Evolutionary conservation across 2,329 filamentous ascomycete species (phyloP), one percentile per base, ranked within the genome.

Genomic region (Pseudogymnoascus sp.): DNA sequence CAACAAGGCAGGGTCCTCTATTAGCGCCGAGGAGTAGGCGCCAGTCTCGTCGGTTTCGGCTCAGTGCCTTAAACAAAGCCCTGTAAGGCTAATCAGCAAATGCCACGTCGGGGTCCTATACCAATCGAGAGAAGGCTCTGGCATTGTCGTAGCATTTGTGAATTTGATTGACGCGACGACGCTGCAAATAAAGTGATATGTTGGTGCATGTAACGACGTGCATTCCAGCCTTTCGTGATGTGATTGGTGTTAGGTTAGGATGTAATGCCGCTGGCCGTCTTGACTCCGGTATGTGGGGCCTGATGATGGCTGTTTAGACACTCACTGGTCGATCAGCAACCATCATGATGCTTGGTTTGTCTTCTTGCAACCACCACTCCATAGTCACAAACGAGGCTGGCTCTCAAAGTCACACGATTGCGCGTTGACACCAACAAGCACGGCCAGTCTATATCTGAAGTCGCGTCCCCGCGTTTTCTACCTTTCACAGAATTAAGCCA

Each of bases 1-100:
- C 50, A 56, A 56, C 50, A 34, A 56, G 16, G 28, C 28, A 34
- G 50, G 50, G 28, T 8, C 28, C 50, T 34, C 12, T 36, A 56
- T 56, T 56, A 36, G 50, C 28, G 50, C 50, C n/a, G n/a, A 25
- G 14, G 28, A 34, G 50, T 21, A 56, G 28, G 10, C 10, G 28
- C 28, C 28, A 34, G 16, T 28, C 50, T 56, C 12, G 16, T 56
- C 11, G n/a, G 28, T 34, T 34, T 36, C 11, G 6, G 16, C 50
- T 5, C 50, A 21, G 28, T 34, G 16, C 16, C 28, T 21, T 1
- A 82, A 83, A 56, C 89, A 77, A 16, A 56, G 82, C 73, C 38
- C 44, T 2, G 25, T 12, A 12, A 46, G n/a, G 7, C 50, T 11
- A 56, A 56, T 56, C 50, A 36, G 4, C 7, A 16, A 11, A 56